phyloP scores from a whole-genome alignment of 2,329 filamentous ascomycete genomes.

The Exophiala xenobiotica region DNA sequence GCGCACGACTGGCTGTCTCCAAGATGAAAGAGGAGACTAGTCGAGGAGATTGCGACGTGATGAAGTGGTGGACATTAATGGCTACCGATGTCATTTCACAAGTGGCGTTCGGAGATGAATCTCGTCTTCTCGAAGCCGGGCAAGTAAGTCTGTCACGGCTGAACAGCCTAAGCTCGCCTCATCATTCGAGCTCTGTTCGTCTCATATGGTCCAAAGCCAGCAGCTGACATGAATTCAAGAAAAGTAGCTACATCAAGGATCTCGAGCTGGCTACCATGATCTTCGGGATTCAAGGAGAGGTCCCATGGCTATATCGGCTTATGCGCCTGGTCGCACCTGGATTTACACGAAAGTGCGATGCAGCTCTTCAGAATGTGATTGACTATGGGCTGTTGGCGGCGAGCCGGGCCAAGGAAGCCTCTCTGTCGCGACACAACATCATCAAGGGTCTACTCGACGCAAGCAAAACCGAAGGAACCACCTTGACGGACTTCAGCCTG shows the following conservation, averaged over 20 bases:
- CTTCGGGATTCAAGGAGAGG: constrained; percentile 9
- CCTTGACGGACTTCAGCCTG: constrained; percentile 7
- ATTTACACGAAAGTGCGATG: constrained; percentile 1
- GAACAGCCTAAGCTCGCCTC: too few relatives aligned
- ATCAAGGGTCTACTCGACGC: constrained; percentile 8
- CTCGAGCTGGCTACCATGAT: constrained; percentile 34
- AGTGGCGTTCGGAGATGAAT: constrained; percentile 57
- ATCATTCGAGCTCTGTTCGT: too few relatives aligned
- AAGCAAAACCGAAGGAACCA: constrained; percentile 2
- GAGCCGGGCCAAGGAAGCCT: constrained; percentile 1
- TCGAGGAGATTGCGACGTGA: constrained; percentile 51
- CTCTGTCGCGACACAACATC: constrained; percentile 7
- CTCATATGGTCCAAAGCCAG: too few relatives aligned
- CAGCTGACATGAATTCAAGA: constrained; percentile 31
- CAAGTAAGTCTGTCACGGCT: constrained; percentile 46
- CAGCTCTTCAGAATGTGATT: constrained; percentile 1
- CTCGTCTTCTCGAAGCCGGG: constrained; percentile 52
- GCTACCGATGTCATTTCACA: constrained; percentile 56
- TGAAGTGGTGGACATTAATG: constrained; percentile 57
- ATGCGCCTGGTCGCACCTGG: constrained; percentile 1
- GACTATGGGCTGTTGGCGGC: constrained; percentile 1
- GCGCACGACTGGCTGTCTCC: constrained; percentile 42
- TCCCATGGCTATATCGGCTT: constrained; percentile 7
- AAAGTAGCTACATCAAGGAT: constrained; percentile 45
- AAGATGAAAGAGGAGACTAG: constrained; percentile 49